These are phyloP conservation scores for Sisymbrium altissimum DNA, from an alignment of 345 rosid species.

Conservation along the genomic window DNA sequence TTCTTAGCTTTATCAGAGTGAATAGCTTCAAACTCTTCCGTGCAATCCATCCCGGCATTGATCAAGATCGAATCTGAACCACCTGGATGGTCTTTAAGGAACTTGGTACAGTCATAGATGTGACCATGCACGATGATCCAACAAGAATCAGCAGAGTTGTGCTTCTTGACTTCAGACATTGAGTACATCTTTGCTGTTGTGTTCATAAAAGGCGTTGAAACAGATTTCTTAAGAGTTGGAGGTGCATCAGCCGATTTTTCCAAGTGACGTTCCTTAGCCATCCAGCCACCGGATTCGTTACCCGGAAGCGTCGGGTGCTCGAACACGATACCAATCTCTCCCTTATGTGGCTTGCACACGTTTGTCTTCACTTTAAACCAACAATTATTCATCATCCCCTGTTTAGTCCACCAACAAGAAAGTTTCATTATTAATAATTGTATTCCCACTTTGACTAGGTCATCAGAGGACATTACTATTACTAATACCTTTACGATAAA, in stretches of 20 bases:
- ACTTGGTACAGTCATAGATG: constrained; percentile 77
- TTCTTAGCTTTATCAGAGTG: constrained; percentile 91
- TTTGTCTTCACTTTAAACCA: constrained; percentile 82
- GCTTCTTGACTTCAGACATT: constrained; percentile 64
- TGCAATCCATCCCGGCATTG: constrained; percentile 87
- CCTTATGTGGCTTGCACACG: constrained; percentile 72
- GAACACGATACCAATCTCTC: constrained; percentile 83
- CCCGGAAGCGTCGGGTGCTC: constrained; percentile 92
- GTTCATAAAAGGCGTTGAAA: constrained; percentile 85
- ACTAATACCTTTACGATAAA: too few species aligned
- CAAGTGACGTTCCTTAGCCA: constrained; percentile 78
- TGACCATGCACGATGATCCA: constrained; percentile 96
- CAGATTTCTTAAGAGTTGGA: constrained; percentile 62
- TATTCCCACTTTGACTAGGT: background rate
- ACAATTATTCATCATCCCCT: constrained; percentile 99
- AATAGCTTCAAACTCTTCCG: constrained; percentile 91
- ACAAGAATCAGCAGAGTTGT: constrained; percentile 63
- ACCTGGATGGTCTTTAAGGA: constrained; percentile 87
- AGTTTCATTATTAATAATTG: too few species aligned
- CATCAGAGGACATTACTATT: too few species aligned
- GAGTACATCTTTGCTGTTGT: constrained; percentile 58
- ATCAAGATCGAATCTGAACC: constrained; percentile 83
- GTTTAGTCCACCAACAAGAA: background rate
- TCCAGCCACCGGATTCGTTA: constrained; percentile 94
- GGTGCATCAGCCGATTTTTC: constrained; percentile 48